These are phyloP conservation scores for Rutidosis leptorrhynchoides DNA, from an alignment of 129 eudicot species.

Conservation along the genomic window DNA sequence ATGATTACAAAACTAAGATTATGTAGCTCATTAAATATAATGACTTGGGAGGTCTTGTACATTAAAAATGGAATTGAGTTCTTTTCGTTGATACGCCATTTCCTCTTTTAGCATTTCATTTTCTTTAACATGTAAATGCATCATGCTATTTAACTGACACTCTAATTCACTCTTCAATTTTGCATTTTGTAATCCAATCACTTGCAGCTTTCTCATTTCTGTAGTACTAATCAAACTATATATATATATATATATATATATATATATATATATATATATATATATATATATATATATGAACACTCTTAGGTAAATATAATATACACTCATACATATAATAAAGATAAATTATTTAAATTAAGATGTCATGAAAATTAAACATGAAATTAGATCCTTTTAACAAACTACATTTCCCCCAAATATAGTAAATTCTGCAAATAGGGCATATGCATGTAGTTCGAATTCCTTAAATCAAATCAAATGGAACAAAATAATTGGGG, in stretches of 20 bases:
- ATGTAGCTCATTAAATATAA: too few species aligned
- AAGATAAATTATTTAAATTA: neutral
- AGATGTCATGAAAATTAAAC: neutral
- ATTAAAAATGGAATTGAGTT: too few species aligned
- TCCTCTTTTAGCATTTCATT: slow-evolving; percentile 47
- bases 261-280: too few species aligned
- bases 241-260: too few species aligned
- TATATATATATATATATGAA: too few species aligned
- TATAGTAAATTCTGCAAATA: neutral
- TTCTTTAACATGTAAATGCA: slow-evolving; percentile 42
- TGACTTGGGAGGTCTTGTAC: too few species aligned
- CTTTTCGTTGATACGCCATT: slow-evolving; percentile 38
- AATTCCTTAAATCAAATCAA: neutral
- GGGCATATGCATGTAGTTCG: neutral
- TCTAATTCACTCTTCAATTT: slow-evolving; percentile 49
- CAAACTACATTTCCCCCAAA: slow-evolving; percentile 12
- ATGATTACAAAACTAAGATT: too few species aligned
- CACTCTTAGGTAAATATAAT: neutral
- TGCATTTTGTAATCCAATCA: slow-evolving; percentile 43
- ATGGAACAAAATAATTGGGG: neutral
- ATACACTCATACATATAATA: too few species aligned
- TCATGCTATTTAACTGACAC: slow-evolving; percentile 39
- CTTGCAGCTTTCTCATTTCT: slow-evolving; percentile 58
- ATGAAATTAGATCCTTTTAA: neutral
- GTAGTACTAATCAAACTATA: slow-evolving; percentile 15